A percentile compares a stretch with the other conserved stretches of the same genome.
phyloP scores from a whole-genome alignment of 148 eudicot genomes.

The Salicornia ramosissima region DNA sequence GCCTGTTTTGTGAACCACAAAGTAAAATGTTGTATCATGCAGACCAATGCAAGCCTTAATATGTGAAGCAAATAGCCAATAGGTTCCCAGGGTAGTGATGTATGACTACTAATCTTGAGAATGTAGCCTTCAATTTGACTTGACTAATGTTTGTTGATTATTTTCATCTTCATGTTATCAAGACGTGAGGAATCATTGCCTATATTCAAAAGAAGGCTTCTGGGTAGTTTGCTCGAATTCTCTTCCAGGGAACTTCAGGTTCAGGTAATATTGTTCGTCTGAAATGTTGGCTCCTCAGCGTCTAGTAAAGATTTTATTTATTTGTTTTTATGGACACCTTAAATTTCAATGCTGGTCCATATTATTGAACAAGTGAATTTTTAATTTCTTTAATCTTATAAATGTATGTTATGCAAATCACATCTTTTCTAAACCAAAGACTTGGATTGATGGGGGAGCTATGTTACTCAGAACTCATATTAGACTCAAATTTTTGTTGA shows the following conservation, averaged over 20 bases:
- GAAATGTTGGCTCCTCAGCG: slow-evolving; percentile 2
- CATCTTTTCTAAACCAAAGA: background rate
- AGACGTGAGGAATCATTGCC: slow-evolving; percentile 96
- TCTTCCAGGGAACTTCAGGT: slow-evolving; percentile 92
- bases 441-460: background rate
- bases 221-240: slow-evolving; percentile 89
- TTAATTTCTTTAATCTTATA: background rate
- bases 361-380: no score
- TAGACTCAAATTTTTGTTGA: no score
- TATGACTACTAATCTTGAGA: background rate
- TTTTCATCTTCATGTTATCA: slow-evolving; percentile 17
- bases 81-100: background rate
- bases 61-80: background rate
- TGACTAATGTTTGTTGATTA: background rate
- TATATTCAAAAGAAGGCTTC: slow-evolving; percentile 85
- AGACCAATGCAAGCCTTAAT: background rate
- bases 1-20: background rate
- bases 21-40: background rate
- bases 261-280: slow-evolving; percentile 51
- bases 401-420: background rate
- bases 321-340: background rate
- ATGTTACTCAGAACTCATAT: no score
- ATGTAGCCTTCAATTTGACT: slow-evolving; percentile 1
- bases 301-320: background rate
- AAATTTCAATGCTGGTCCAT: background rate